Percentiles rank a stretch among this genome's conserved stretches.
Evolutionary conservation across 176 grass and related monocot genomes (phyloP).

Genomic region (Bothriochloa decipiens): DNA sequence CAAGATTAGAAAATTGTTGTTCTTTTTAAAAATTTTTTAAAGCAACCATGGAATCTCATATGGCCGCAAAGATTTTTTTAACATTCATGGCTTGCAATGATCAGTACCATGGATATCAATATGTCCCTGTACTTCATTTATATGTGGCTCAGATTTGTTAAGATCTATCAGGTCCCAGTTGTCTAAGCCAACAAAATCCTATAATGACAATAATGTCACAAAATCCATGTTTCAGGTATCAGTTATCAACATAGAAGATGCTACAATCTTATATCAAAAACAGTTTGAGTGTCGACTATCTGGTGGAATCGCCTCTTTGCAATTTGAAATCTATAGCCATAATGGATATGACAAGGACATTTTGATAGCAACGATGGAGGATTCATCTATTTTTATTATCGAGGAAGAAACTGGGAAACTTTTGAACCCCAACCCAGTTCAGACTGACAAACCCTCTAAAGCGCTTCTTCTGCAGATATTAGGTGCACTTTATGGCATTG

Average conservation of each 20-base stretch:
- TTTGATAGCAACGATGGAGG: constrained; percentile 73
- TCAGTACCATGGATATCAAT: not conserved
- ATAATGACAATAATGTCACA: not conserved
- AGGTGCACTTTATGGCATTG: constrained; percentile 49
- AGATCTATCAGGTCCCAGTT: not conserved
- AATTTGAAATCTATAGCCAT: constrained; percentile 72
- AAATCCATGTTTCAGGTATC: constrained; percentile 68
- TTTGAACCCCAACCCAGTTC: constrained; percentile 67
- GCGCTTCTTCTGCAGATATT: constrained; percentile 74
- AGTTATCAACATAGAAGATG: constrained; percentile 74
- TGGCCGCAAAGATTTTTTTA: not conserved
- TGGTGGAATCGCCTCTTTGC: constrained; percentile 80
- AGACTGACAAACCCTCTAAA: constrained; percentile 81
- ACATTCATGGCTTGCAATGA: not conserved
- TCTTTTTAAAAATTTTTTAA: not conserved
- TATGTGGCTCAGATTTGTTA: constrained; percentile 24
- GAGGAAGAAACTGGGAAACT: constrained; percentile 78
- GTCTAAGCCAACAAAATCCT: not conserved
- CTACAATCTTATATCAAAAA: constrained; percentile 80
- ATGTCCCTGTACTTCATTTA: not conserved
- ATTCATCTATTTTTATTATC: constrained; percentile 79
- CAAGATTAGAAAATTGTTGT: not conserved
- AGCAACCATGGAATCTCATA: not conserved
- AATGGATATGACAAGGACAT: constrained; percentile 78
- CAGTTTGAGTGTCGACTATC: constrained; percentile 75